A percentile compares a stretch with the other conserved stretches of the same genome.
Evolutionary conservation across 176 grass and related monocot species (phyloP).

Genomic region (Themeda triandra): DNA sequence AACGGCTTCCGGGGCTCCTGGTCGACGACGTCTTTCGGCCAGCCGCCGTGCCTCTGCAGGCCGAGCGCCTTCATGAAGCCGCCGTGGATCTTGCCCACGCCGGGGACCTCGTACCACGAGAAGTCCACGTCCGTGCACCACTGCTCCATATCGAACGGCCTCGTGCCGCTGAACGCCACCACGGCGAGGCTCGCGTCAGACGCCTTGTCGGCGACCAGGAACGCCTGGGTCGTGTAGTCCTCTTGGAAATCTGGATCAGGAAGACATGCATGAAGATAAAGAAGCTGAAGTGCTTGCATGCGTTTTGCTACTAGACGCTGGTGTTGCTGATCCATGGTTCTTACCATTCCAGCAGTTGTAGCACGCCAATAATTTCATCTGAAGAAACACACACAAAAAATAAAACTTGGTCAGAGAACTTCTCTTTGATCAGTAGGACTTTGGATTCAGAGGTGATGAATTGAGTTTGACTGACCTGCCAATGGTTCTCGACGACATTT

Average conservation of each 20-base stretch:
- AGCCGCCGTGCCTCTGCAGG: conserved; percentile 39
- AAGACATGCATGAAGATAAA: neutral
- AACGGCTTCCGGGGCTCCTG: neutral
- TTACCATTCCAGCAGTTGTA: conserved; percentile 91
- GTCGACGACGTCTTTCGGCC: conserved; percentile 22
- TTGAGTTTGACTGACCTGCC: conserved; percentile 45
- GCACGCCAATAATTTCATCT: conserved; percentile 69
- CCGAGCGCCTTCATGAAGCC: conserved; percentile 82
- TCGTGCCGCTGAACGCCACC: conserved; percentile 73
- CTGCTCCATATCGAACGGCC: conserved; percentile 61
- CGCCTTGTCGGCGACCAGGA: conserved; percentile 51
- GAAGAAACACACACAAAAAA: neutral
- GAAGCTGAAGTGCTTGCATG: neutral
- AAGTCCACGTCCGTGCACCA: conserved; percentile 84
- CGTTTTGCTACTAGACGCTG: no score
- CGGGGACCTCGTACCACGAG: conserved; percentile 56
- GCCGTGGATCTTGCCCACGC: conserved; percentile 50
- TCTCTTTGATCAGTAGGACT: neutral
- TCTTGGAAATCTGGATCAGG: conserved; percentile 49
- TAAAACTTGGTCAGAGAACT: no score
- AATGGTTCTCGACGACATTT: conserved; percentile 36
- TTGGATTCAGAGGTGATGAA: neutral
- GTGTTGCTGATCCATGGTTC: neutral
- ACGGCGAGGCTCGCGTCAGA: conserved; percentile 49
- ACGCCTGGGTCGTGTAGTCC: conserved; percentile 67